Base-by-base conservation (phyloP, 78 protist genomes). In the slime mould (Dictyostelium discoideum) region DNA sequence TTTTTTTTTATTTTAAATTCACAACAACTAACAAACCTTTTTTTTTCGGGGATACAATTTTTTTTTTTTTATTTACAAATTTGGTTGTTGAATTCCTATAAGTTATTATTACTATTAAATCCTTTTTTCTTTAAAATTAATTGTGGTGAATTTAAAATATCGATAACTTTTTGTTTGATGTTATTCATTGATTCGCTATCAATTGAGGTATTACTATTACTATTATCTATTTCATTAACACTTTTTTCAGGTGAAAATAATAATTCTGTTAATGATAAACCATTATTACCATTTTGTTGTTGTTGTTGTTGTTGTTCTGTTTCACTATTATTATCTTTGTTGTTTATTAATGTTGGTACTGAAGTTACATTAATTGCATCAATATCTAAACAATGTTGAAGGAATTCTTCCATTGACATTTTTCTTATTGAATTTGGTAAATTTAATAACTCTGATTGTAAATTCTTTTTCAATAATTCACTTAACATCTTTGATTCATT, bases 341-440 rank as follows among this genome's bases (percentile, higher is more conserved):
- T 76, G 32, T 22, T 40, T 22, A 22, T 18, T 77, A 14, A 6
- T 77, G 60, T 2, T 42, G 46, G 57, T 32, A 22, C 60, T 22
- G 57, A 8, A 22, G 20, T 32, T 32, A 77, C n/a, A 32, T 77
- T 77, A 74, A 24, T 74, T 32, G 24, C 8, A 77, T 40, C 44
- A 7, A 22, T 7, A 8, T 77, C 84, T 42, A 77, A 40, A 40
- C 84, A 77, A 18, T 77, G 46, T 40, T 77, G 63, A 14, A 77
- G 44, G 9, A 77, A 77, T 8, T 77, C 84, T 3, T 42, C 46
- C 84, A 77, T 77, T 18, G 46, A 22, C 84, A 77, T 77, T 14
- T 77, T 77, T 40, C 60, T 77, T 3, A 77, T 77, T 40, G 84
- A 40, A 20, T 77, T 22, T 77, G 84, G 84, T 77, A 77, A 40